Conservation (phyloP, 805 yeast genomes). For the Candida quercuum region DNA sequence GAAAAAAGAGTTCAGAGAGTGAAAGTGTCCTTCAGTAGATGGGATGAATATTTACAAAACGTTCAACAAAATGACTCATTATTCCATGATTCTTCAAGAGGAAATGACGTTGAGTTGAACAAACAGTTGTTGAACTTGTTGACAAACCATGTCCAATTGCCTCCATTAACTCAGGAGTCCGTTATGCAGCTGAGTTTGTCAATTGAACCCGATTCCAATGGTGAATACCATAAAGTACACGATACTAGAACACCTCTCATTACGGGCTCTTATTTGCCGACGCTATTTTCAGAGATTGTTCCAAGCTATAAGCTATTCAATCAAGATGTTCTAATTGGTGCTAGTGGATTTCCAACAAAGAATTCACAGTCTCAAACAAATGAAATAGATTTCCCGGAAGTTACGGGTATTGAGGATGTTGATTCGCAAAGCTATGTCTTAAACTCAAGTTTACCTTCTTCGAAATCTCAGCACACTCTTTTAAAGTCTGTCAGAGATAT, state of each 20-base stretch:
- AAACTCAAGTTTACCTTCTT: slow-evolving; percentile 18
- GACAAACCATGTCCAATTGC: slow-evolving; percentile 33
- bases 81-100: slow-evolving; percentile 18
- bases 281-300: slow-evolving; percentile 53
- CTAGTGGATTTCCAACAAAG: slow-evolving; percentile 36
- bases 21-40: slow-evolving; percentile 67
- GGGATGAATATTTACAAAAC: slow-evolving; percentile 66
- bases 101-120: slow-evolving; percentile 28
- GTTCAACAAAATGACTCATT: slow-evolving; percentile 36
- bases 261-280: slow-evolving; percentile 59
- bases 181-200: slow-evolving; percentile 61
- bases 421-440: slow-evolving; percentile 30
- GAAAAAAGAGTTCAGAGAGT: slow-evolving; percentile 65
- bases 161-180: slow-evolving; percentile 42
- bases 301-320: slow-evolving; percentile 56
- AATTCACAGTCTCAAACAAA: neutral
- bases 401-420: slow-evolving; percentile 44
- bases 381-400: slow-evolving; percentile 12
- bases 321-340: slow-evolving; percentile 45
- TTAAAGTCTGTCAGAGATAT: slow-evolving; percentile 56
- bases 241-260: slow-evolving; percentile 51
- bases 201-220: slow-evolving; percentile 55
- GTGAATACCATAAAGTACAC: slow-evolving; percentile 37
- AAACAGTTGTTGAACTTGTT: slow-evolving; percentile 40
- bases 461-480: slow-evolving; percentile 40